Base-by-base conservation (phyloP, 345 rosid genomes). In the Gynandropsis gynandra region DNA sequence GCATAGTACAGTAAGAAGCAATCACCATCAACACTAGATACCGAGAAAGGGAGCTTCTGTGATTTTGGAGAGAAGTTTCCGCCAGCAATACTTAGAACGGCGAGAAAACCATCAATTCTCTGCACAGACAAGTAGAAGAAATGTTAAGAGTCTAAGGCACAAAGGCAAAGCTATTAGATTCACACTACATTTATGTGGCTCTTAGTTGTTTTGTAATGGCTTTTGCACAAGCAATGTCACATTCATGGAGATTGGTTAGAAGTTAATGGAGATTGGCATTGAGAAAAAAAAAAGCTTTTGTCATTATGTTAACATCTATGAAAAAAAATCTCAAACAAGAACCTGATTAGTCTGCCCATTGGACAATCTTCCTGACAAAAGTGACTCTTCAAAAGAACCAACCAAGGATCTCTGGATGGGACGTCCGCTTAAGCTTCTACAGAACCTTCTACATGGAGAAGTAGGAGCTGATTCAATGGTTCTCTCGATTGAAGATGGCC, bases 331-430 rank as follows among this genome's bases (percentile, higher is more conserved):
- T 2, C 4, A 24, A 32, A 37, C 33, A 63, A 76, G 53, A 57
- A 89, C 96, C 94, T 80, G 87, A 67, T 75, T 65, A 19, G 65
- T 59, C 61, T 69, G 66, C 58, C 87, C 92, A 49, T 80, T 78
- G 50, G 80, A 69, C 57, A 81, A 70, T 63, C 95, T 70, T 41
- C 98, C 98, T 46, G 98, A 86, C 57, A 90, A 63, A 13, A 90
- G 51, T 21, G 98, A 90, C 76, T 90, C 98, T 76, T 90, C 98
- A 51, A 90, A 90, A 32, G 98, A 90, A 77, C 98, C 98, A 61
- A 90, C 85, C 76, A 90, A 70, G 56, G 98, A 83, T 73, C 96
- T 80, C 64, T 86, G 74, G 29, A 82, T 72, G 19, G 88, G 77
- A 39, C 74, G 80, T 53, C 90, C 86, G 65, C 89, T 79, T 70